Conservation (phyloP, 441 rosid genomes). For the Pelargonium cotyledonis region DNA sequence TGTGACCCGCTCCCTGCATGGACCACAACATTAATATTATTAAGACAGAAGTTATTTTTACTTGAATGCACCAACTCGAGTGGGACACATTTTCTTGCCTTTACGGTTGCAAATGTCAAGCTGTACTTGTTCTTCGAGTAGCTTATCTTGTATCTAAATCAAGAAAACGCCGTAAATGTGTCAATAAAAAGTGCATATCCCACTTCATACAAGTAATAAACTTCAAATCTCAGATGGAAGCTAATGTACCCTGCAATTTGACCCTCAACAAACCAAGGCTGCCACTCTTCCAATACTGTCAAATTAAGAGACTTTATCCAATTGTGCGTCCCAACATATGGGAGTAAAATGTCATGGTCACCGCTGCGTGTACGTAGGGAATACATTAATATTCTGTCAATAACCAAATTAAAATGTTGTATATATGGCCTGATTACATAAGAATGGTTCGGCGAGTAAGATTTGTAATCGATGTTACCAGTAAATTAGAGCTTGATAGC, state of each 20-base stretch:
- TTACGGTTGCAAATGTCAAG: constrained; percentile 26
- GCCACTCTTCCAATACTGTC: constrained; percentile 14
- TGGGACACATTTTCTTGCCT: constrained; percentile 17
- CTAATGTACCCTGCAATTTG: constrained; percentile 24
- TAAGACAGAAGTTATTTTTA: too few species aligned
- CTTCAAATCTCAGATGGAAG: too few species aligned
- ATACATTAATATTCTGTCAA: too few species aligned
- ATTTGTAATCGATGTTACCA: too few species aligned
- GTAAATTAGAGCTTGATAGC: too few species aligned
- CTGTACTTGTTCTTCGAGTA: constrained; percentile 20
- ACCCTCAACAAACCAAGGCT: constrained; percentile 28
- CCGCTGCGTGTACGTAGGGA: constrained; percentile 16
- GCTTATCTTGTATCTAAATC: constrained; percentile 20
- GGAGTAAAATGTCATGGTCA: constrained; percentile 27
- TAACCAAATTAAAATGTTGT: too few species aligned
- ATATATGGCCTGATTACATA: too few species aligned
- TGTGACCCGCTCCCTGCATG: constrained; percentile 28
- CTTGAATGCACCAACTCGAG: background rate
- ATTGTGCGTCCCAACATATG: constrained; percentile 19
- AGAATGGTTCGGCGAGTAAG: too few species aligned
- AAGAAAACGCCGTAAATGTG: background rate
- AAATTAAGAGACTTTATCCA: constrained; percentile 24
- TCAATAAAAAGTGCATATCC: too few species aligned
- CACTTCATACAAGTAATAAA: too few species aligned
- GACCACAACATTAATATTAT: background rate